These are phyloP conservation scores for Suhomyces canberraensis DNA, from an alignment of 805 yeast species.

Conservation along the genomic window DNA sequence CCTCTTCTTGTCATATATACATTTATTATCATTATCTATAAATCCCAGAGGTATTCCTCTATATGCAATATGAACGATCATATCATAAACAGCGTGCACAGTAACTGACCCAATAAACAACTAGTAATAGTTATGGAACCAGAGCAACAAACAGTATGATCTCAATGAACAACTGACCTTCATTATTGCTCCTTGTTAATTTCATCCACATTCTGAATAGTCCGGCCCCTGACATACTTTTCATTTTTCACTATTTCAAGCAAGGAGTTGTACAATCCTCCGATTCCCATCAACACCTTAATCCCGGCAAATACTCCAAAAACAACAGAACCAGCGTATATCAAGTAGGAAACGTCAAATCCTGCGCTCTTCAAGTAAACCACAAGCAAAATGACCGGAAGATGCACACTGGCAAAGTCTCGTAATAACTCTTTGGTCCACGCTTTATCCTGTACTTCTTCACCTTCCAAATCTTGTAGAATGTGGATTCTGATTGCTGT, in stretches of 20 bases:
- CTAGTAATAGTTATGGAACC: too few relatives aligned
- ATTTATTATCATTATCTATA: too few relatives aligned
- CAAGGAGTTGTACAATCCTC: neutral
- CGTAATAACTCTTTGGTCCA: neutral
- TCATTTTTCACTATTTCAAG: slow-evolving; percentile 54
- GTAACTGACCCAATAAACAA: too few relatives aligned
- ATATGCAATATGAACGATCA: too few relatives aligned
- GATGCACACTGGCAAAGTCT: neutral
- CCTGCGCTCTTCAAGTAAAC: neutral
- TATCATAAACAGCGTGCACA: too few relatives aligned
- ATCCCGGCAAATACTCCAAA: neutral
- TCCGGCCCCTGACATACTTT: slow-evolving; percentile 54
- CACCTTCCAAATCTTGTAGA: neutral
- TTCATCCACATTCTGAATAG: slow-evolving; percentile 42
- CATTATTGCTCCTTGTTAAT: too few relatives aligned
- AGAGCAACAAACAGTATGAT: too few relatives aligned
- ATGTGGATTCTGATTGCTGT: neutral
- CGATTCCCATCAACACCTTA: neutral
- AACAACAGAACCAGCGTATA: neutral
- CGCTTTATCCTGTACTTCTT: neutral
- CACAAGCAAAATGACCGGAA: neutral
- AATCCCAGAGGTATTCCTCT: too few relatives aligned
- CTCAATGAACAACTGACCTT: too few relatives aligned
- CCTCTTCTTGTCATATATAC: too few relatives aligned
- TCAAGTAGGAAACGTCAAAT: neutral